phyloP scores from a whole-genome alignment of 345 rosid genomes.

The Mallotus nudiflorus region DNA sequence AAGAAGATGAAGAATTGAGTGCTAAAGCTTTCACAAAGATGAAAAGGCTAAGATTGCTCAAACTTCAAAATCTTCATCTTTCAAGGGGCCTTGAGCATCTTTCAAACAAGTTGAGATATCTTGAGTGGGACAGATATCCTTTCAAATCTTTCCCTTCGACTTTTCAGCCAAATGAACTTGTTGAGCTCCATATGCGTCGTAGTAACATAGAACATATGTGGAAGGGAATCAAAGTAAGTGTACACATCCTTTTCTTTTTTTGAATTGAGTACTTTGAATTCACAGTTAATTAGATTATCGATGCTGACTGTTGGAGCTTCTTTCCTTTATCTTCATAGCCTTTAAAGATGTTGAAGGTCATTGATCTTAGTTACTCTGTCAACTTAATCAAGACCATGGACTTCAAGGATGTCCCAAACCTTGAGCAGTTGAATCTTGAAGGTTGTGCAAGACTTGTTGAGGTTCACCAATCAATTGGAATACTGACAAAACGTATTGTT shows the following conservation, averaged over 20 bases:
- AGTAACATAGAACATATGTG: not conserved
- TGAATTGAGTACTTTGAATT: no score
- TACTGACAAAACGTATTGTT: not conserved
- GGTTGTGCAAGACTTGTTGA: constrained; percentile 7
- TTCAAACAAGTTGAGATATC: no score
- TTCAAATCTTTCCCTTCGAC: no score
- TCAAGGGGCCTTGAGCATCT: no score
- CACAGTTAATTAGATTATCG: no score
- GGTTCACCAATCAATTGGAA: constrained; percentile 10
- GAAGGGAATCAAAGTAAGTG: constrained; percentile 4
- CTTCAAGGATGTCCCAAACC: not conserved
- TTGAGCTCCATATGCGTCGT: no score
- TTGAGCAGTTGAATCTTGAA: not conserved
- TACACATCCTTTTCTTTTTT: not conserved
- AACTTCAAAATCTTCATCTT: no score
- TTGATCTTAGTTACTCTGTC: constrained; percentile 6
- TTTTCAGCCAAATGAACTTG: no score
- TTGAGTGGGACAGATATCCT: no score
- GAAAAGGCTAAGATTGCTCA: not conserved
- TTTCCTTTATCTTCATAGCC: not conserved
- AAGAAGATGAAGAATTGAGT: no score
- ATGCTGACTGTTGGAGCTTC: no score
- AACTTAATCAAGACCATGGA: not conserved
- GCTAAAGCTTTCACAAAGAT: constrained; percentile 4
- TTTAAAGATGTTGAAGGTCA: not conserved